Percentiles rank a stretch among this genome's conserved stretches.
Evolutionary conservation across 2,329 filamentous ascomycete genomes (phyloP).

Genomic region (Incumbomyces delicatus): DNA sequence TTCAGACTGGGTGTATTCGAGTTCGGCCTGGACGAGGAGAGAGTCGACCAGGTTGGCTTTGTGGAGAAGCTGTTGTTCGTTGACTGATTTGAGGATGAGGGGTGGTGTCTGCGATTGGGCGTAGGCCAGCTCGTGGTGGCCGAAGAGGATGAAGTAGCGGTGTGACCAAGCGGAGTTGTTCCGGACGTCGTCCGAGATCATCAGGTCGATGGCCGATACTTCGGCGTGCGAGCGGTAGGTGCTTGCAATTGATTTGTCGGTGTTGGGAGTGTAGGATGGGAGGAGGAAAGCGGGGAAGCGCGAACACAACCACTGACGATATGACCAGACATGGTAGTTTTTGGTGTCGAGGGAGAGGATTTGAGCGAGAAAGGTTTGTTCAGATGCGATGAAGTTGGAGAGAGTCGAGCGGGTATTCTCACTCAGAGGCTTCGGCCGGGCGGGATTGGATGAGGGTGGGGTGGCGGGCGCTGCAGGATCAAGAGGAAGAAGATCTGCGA

Average conservation of each 20-base stretch:
- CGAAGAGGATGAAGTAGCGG: constrained; percentile 86
- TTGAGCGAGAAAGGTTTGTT: constrained; percentile 62
- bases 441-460: neutral
- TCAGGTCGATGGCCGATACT: constrained; percentile 57
- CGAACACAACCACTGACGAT: constrained; percentile 69
- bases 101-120: neutral
- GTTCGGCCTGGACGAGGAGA: constrained; percentile 61
- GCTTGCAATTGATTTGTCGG: constrained; percentile 13
- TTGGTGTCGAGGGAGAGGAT: constrained; percentile 86
- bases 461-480: constrained; percentile 41
- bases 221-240: constrained; percentile 51
- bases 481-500: constrained; percentile 41
- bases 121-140: constrained; percentile 34
- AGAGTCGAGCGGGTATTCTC: neutral
- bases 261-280: neutral
- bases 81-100: constrained; percentile 20
- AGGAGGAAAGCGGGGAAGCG: constrained; percentile 35
- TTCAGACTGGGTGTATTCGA: constrained; percentile 62
- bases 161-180: constrained; percentile 99
- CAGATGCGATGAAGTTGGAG: constrained; percentile 36
- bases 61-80: constrained; percentile 59
- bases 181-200: constrained; percentile 71
- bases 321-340: constrained; percentile 98
- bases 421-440: neutral
- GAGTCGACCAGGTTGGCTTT: constrained; percentile 44